phyloP scores from a whole-genome alignment of 176 grass and related monocot genomes.

The Urochloa ruziziensis region DNA sequence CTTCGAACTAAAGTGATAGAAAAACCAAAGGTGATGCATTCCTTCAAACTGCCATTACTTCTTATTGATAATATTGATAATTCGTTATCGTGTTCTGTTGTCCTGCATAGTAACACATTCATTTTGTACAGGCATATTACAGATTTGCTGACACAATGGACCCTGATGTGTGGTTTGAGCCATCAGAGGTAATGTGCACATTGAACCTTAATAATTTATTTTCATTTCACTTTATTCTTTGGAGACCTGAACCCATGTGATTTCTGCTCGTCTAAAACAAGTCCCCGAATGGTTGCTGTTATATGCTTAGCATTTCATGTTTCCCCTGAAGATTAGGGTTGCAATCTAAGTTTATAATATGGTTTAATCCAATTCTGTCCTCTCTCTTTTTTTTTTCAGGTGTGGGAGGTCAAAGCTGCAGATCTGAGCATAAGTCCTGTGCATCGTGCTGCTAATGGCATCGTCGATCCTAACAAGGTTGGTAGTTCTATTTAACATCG shows the following conservation, averaged over 20 bases:
- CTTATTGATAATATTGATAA: no score
- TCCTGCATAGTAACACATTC: not conserved
- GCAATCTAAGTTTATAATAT: not conserved
- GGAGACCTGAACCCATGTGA: not conserved
- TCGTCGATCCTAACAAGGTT: conserved; percentile 92
- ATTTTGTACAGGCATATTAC: conserved; percentile 80
- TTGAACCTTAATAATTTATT: not conserved
- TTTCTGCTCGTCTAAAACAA: not conserved
- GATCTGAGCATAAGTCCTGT: conserved; percentile 99
- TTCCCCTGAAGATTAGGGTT: not conserved
- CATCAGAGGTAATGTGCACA: conserved; percentile 63
- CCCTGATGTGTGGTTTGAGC: conserved; percentile 98
- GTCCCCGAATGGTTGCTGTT: not conserved
- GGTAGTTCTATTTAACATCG: not conserved
- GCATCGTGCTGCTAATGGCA: conserved; percentile 92
- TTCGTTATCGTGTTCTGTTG: not conserved
- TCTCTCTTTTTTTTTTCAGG: conserved; percentile 59
- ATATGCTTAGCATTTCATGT: not conserved
- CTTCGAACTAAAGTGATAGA: conserved; percentile 91
- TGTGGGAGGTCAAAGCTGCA: conserved; percentile 99
- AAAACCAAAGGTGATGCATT: conserved; percentile 78
- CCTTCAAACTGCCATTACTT: conserved; percentile 4
- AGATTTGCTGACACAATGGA: conserved; percentile 85
- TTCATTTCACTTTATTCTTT: not conserved
- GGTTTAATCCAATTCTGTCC: not conserved